These are phyloP conservation scores for Leishmania mexicana DNA, from an alignment of 208 protist species.

Conservation along the genomic window DNA sequence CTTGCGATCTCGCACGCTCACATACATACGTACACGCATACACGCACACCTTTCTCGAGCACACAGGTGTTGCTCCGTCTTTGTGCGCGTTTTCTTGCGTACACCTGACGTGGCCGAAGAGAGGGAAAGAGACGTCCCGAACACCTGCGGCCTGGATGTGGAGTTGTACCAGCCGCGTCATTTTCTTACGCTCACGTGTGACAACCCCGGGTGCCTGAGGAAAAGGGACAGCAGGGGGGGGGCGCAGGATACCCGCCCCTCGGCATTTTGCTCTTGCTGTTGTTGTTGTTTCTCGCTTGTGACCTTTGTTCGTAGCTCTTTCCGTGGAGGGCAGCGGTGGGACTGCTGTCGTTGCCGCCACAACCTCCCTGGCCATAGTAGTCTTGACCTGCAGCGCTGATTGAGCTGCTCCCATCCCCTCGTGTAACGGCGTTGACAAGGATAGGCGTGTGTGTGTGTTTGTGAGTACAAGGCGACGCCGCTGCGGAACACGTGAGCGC, in stretches of 20 bases:
- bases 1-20: background rate
- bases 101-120: background rate
- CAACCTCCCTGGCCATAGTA: background rate
- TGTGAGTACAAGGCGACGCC: background rate
- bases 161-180: background rate
- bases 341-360: background rate
- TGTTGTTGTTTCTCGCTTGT: background rate
- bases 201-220: background rate
- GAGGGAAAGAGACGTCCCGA: background rate
- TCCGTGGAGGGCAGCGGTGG: background rate
- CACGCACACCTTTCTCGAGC: too few relatives aligned
- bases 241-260: background rate
- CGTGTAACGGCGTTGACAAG: background rate
- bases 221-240: background rate
- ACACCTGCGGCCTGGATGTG: background rate
- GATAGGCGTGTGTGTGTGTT: background rate
- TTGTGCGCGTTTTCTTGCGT: background rate
- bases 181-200: background rate
- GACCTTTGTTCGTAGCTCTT: background rate
- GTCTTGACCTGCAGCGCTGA: background rate
- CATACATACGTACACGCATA: background rate
- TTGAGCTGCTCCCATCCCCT: background rate
- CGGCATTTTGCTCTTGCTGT: background rate
- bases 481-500: background rate
- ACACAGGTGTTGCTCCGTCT: background rate